Conservation (phyloP, 106 monocot genomes). For the Triglochin maritima region DNA sequence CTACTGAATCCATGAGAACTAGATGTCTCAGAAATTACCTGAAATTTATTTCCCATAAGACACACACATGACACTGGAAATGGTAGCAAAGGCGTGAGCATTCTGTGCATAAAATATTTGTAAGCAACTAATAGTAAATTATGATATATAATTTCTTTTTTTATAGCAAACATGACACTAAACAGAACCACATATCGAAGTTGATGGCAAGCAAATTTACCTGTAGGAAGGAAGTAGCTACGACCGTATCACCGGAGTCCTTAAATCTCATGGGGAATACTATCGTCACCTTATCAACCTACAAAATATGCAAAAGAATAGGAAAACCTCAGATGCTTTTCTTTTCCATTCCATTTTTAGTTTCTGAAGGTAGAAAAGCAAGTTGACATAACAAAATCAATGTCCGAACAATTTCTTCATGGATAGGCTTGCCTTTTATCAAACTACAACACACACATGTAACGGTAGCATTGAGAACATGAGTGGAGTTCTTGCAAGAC, state of each 20-base stretch:
- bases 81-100: too few species aligned
- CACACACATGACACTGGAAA: neutral
- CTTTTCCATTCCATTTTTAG: neutral
- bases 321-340: neutral
- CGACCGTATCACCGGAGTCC: constrained; percentile 67
- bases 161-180: too few species aligned
- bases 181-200: too few species aligned
- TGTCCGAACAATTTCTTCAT: neutral
- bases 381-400: neutral
- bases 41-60: constrained; percentile 9
- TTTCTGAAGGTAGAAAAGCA: too few species aligned
- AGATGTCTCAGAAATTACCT: constrained; percentile 95
- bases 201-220: constrained; percentile 19
- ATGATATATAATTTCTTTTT: too few species aligned
- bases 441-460: too few species aligned
- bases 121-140: too few species aligned
- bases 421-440: neutral
- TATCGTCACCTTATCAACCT: constrained; percentile 82
- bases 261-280: constrained; percentile 92
- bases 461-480: too few species aligned
- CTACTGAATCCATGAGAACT: constrained; percentile 65
- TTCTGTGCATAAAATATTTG: too few species aligned
- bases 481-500: too few species aligned
- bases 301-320: constrained; percentile 9
- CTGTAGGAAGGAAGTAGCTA: constrained; percentile 94